Evolutionary conservation across 139 green algal genomes (phyloP).

Genomic region (Chlamydomonas urium): DNA sequence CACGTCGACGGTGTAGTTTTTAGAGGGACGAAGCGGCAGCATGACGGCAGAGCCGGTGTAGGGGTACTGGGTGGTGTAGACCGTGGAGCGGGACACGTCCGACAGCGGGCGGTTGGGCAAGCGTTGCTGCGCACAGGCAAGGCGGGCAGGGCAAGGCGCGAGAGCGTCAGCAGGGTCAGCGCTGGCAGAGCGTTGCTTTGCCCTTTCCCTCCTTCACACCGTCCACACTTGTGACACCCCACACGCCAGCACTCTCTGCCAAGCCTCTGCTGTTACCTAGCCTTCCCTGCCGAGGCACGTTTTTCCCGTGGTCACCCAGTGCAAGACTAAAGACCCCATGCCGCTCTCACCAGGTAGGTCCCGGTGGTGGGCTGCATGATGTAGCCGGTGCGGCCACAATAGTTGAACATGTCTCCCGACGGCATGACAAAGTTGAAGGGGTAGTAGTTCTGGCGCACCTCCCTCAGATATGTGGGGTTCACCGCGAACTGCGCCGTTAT

Average conservation of each 20-base stretch:
- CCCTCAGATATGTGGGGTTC: constrained; percentile 12
- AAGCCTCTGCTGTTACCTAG: too few species aligned
- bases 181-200: background rate
- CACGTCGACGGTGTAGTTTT: constrained; percentile 37
- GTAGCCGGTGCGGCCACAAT: constrained; percentile 15
- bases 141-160: background rate
- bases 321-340: too few species aligned
- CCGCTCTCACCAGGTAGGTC: background rate
- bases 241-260: background rate
- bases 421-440: constrained; percentile 36
- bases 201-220: background rate
- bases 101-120: background rate
- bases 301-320: too few species aligned
- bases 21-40: constrained; percentile 14
- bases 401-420: constrained; percentile 30
- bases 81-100: background rate
- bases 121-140: too few species aligned
- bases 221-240: background rate
- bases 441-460: constrained; percentile 31
- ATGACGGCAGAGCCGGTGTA: constrained; percentile 29
- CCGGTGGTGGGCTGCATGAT: constrained; percentile 27
- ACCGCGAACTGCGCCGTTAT: constrained; percentile 12
- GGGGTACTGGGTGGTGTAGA: constrained; percentile 21
- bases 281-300: too few species aligned
- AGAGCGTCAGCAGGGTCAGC: background rate